Evolutionary conservation across 192 early-diverging fungal genomes (phyloP).

Genomic region (Endogone sp.): DNA sequence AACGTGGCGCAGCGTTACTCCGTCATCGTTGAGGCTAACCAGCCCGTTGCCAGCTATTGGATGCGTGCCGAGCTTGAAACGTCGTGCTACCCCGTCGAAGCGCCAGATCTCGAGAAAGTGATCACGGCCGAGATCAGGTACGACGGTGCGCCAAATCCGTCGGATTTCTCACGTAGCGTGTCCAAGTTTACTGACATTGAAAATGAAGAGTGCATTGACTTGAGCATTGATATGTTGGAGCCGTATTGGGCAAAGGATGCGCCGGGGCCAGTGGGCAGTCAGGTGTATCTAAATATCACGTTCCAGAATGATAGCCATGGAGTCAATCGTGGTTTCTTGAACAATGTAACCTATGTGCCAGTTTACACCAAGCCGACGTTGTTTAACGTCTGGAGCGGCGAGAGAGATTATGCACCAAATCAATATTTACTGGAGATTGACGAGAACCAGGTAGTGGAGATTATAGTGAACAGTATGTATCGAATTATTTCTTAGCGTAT

Average conservation of each 20-base stretch:
- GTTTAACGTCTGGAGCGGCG: constrained; percentile 6
- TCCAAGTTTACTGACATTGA: neutral
- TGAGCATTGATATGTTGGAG: neutral
- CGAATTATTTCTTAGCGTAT: neutral
- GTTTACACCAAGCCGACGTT: constrained; percentile 8
- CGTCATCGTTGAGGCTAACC: constrained; percentile 32
- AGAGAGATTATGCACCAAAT: neutral
- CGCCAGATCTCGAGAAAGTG: constrained; percentile 16
- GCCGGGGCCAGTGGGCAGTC: constrained; percentile 2
- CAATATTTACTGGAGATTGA: neutral
- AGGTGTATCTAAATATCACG: constrained; percentile 1
- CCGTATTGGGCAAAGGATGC: constrained; percentile 5
- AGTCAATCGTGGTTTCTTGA: constrained; percentile 3
- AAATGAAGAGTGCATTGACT: constrained; percentile 4
- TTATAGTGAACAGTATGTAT: neutral
- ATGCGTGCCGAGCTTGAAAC: constrained; percentile 28
- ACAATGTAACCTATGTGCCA: constrained; percentile 14
- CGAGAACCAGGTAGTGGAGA: neutral
- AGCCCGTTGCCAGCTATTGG: constrained; percentile 36
- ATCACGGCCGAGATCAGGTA: constrained; percentile 31
- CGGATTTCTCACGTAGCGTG: neutral
- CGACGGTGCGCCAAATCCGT: constrained; percentile 23
- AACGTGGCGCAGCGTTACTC: constrained; percentile 41
- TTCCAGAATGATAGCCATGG: neutral
- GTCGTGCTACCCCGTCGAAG: constrained; percentile 23